Base-by-base conservation (phyloP, 1,284 basidiomycete species). In the Ganoderma boninense region DNA sequence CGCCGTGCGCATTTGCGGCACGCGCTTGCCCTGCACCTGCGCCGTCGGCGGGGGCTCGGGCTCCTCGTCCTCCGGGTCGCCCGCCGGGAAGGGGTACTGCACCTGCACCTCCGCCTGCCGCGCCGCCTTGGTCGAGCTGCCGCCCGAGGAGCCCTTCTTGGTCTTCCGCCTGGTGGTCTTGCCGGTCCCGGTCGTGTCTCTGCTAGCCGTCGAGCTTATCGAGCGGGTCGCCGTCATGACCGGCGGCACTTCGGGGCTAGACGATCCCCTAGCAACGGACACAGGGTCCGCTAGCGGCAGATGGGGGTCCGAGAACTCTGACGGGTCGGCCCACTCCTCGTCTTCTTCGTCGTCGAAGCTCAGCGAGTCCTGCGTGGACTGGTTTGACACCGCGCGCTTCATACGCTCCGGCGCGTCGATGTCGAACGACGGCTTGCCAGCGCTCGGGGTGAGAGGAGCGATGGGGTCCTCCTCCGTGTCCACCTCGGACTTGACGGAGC, bases 401-500 rank as follows among this genome's bases (percentile, higher is more conserved):
- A 72, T 73, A 40, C 69, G 66, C 56, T 76, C 71, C 8, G 74
- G 73, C 18, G 67, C 67, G 26, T 73, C 71, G 60, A 77, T 75
- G 63, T 84, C 84, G 74, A 90, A 89, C 69, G 82, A 78, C 16
- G 84, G 82, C 57, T 80, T 76, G 62, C 82, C 82, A 2, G 88
- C 86, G 7, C 90, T 87, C 56, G 90, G 91, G 0, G 91, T 92
- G 61, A 92, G 83, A 10, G 91, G 90, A 13, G 87, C 89, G 4
- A 90, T 84, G 0, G 88, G 85, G 69, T 92, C 91, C 61, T 92
- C 90, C 74, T 92, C 91, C 14, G 90, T 90, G 66, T 90, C 89
- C 1, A 82, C 85, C 66, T 90, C 89, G 38, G 85, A 86, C 68
- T 79, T 78, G 57, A 81, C 71, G 71, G 70, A 70, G 62, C 74